phyloP scores from a whole-genome alignment of 2,329 filamentous ascomycete species.

The Colletotrichum sublineola region DNA sequence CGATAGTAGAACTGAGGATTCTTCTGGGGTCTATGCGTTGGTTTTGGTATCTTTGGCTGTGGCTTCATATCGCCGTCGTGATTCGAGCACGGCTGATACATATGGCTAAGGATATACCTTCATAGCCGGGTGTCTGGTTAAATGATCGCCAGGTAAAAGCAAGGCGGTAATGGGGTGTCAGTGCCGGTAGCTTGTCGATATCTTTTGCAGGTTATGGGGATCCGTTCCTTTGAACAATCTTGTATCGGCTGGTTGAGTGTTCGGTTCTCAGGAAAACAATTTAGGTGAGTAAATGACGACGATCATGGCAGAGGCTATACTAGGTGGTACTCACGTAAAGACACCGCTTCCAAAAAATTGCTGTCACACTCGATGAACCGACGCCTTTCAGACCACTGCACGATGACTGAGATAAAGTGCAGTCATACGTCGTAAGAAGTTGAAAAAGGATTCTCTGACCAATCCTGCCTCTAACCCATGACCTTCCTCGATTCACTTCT shows the following conservation, averaged over 20 bases:
- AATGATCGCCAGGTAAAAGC: too few species aligned
- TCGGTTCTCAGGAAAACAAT: not conserved
- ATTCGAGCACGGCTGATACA: not conserved
- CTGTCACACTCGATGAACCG: not conserved
- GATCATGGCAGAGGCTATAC: not conserved
- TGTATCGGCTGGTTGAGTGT: not conserved
- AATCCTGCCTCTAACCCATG: not conserved
- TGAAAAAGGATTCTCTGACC: not conserved
- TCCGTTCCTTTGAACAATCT: not conserved
- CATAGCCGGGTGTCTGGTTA: too few species aligned
- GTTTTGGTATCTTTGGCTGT: not conserved
- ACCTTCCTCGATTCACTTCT: not conserved
- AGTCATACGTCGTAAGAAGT: not conserved
- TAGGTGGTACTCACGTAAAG: not conserved
- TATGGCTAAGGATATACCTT: not conserved
- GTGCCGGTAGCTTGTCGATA: not conserved
- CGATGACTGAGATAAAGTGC: not conserved
- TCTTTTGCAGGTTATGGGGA: not conserved
- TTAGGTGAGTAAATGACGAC: not conserved
- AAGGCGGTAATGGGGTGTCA: too few species aligned
- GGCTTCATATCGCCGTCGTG: not conserved
- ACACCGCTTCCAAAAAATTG: not conserved
- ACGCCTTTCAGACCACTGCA: not conserved
- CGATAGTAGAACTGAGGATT: conserved; percentile 13
- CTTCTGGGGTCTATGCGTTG: not conserved